phyloP scores from a whole-genome alignment of 148 eudicot species.

The Tetragonia tetragonoides region DNA sequence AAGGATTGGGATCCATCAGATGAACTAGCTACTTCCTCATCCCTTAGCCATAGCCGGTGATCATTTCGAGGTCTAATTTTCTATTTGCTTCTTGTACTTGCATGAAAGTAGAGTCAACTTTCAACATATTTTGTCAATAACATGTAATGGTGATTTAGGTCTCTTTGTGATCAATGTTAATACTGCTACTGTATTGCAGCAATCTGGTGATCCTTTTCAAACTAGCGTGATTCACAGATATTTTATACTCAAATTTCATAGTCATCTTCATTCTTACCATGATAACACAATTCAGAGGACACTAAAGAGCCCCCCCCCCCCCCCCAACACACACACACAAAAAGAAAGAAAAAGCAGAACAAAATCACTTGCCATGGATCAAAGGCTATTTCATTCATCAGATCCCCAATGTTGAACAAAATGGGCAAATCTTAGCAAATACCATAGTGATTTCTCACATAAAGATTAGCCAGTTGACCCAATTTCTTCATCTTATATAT shows the following conservation, averaged over 20 bases:
- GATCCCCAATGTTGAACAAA: background rate
- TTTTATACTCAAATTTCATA: background rate
- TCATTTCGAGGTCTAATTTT: background rate
- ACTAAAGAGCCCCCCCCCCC: background rate
- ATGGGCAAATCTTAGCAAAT: background rate
- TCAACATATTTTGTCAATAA: background rate
- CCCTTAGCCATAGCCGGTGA: slow-evolving; percentile 23
- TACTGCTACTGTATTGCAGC: background rate
- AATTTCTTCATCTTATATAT: background rate
- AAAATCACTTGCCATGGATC: background rate
- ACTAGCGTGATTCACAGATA: background rate
- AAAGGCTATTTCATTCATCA: background rate
- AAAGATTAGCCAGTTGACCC: background rate
- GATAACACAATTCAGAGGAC: background rate
- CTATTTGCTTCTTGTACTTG: background rate
- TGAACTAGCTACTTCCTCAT: slow-evolving; percentile 36
- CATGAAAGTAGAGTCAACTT: background rate
- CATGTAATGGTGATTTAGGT: background rate
- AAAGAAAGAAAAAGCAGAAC: background rate
- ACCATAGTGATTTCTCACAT: background rate
- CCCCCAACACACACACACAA: no score
- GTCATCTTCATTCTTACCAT: background rate
- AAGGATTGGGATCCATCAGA: slow-evolving; percentile 76
- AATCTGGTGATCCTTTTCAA: no score
- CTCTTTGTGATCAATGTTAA: background rate